These are phyloP conservation scores for Plectosphaerella cucumerina DNA, from an alignment of 2,329 filamentous ascomycete species.

Conservation along the genomic window DNA sequence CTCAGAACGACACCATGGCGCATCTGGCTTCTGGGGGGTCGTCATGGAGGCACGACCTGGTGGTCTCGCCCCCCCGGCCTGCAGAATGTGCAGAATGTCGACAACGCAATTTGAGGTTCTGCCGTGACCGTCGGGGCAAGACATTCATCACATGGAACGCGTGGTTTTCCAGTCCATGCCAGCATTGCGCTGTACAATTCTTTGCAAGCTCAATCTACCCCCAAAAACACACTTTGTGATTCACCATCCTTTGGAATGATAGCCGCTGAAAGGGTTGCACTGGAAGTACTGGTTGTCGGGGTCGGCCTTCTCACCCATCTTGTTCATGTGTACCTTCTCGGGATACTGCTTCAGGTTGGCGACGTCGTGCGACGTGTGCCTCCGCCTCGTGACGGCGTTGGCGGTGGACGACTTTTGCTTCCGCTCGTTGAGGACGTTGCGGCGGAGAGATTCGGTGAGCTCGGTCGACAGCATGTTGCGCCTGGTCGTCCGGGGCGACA, in stretches of 20 bases:
- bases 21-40: too few species aligned
- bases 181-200: too few species aligned
- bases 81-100: too few species aligned
- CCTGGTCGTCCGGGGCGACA: conserved; percentile 87
- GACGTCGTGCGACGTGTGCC: conserved; percentile 87
- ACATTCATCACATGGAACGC: too few species aligned
- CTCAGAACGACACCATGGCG: too few species aligned
- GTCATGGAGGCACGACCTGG: too few species aligned
- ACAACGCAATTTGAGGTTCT: too few species aligned
- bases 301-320: conserved; percentile 55
- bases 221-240: neutral
- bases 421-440: conserved; percentile 90
- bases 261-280: conserved; percentile 72
- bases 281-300: conserved; percentile 80
- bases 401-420: conserved; percentile 89
- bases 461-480: conserved; percentile 95
- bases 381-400: conserved; percentile 82
- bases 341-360: conserved; percentile 83
- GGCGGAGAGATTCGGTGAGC: conserved; percentile 85
- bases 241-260: conserved; percentile 83
- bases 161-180: too few species aligned
- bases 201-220: too few species aligned
- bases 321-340: conserved; percentile 57
- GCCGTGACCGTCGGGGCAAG: too few species aligned
- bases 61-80: too few species aligned